phyloP scores from a whole-genome alignment of 2,329 filamentous ascomycete genomes.

The Cercospora berteroae region DNA sequence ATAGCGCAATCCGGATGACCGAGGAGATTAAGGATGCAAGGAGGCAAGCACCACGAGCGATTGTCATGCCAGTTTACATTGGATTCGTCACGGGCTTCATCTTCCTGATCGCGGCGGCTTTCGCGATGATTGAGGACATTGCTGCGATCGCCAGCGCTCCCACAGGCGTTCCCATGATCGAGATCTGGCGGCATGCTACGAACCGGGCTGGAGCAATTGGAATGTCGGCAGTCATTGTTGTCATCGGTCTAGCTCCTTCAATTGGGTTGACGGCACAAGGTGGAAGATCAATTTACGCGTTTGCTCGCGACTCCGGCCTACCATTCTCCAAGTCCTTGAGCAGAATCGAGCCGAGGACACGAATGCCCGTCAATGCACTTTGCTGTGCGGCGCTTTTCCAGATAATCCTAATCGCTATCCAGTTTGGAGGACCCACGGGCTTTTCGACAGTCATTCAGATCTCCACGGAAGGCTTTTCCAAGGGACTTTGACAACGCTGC shows the following conservation, averaged over 20 bases:
- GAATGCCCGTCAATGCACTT: constrained; percentile 53
- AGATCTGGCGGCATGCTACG: constrained; percentile 54
- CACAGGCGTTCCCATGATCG: constrained; percentile 54
- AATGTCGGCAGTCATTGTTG: constrained; percentile 48
- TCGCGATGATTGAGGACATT: constrained; percentile 52
- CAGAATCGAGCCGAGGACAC: constrained; percentile 47
- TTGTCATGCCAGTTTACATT: constrained; percentile 46
- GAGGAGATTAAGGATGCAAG: constrained; percentile 55
- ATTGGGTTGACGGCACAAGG: constrained; percentile 51
- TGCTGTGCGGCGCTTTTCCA: constrained; percentile 50
- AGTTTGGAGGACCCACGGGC: constrained; percentile 37
- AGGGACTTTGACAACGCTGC: background rate
- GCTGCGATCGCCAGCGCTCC: constrained; percentile 45
- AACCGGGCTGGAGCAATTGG: constrained; percentile 48
- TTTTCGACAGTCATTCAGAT: constrained; percentile 57
- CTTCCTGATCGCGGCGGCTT: constrained; percentile 51
- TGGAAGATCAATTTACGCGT: constrained; percentile 48
- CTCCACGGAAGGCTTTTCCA: constrained; percentile 56
- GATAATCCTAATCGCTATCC: constrained; percentile 51
- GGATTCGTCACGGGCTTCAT: constrained; percentile 49
- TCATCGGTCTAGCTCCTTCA: constrained; percentile 49
- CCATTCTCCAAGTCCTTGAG: constrained; percentile 51
- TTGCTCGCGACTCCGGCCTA: constrained; percentile 53
- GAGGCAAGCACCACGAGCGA: constrained; percentile 52
- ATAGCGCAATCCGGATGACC: constrained; percentile 54